Evolutionary conservation across 2,329 filamentous ascomycete species (phyloP).

Genomic region (Colletotrichum musicola): DNA sequence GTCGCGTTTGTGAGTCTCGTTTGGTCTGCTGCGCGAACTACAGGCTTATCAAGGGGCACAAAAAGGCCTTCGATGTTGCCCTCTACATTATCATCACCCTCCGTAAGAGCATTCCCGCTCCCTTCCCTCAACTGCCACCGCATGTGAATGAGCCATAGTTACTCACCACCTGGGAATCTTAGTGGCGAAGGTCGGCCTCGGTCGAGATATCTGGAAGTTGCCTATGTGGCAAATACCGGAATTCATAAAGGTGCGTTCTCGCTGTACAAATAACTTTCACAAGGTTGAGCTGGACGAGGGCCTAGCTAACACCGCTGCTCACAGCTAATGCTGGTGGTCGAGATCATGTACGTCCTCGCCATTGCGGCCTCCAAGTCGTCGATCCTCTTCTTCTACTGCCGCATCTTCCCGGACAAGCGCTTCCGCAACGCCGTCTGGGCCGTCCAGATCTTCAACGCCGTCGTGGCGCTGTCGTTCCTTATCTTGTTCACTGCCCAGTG

Average conservation of each 20-base stretch:
- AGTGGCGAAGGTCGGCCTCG: conserved; percentile 43
- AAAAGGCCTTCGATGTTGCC: no score
- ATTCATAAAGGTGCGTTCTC: conserved; percentile 45
- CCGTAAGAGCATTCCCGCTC: no score
- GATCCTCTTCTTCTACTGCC: conserved; percentile 17
- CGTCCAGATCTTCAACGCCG: conserved; percentile 1
- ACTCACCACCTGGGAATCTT: no score
- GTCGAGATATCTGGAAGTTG: conserved; percentile 53
- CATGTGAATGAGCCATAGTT: no score
- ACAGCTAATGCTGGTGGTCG: conserved; percentile 45
- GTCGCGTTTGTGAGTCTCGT: neutral
- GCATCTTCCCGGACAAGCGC: conserved; percentile 6
- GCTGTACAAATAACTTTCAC: rapidly evolving
- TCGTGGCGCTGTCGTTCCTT: neutral
- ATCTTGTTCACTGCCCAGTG: conserved; percentile 8
- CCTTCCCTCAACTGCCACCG: no score
- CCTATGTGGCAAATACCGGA: conserved; percentile 42
- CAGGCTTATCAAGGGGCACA: neutral
- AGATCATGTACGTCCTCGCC: conserved; percentile 48
- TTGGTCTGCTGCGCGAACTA: no score
- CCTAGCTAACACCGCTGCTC: neutral
- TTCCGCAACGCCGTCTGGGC: conserved; percentile 5
- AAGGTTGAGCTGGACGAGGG: neutral
- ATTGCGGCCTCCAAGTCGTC: conserved; percentile 41
- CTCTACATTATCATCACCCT: no score